Percentiles rank a stretch among this genome's conserved stretches.
Conservation (phyloP, 2,329 filamentous ascomycete species). For the Ploettnerulaceae sp. region DNA sequence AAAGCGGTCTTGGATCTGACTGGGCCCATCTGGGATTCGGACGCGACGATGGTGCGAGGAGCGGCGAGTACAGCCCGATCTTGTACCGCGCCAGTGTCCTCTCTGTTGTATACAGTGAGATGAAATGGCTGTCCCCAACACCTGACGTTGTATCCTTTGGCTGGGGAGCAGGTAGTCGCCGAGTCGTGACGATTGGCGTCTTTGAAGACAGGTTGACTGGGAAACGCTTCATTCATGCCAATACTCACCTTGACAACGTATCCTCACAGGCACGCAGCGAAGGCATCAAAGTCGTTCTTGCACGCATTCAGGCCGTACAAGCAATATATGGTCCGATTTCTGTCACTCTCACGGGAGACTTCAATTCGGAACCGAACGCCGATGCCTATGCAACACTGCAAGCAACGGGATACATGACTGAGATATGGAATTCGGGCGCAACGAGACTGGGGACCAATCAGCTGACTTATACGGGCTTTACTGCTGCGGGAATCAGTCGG, state of each 20-base stretch:
- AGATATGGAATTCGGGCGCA: slow-evolving; percentile 1
- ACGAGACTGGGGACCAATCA: not conserved
- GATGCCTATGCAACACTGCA: slow-evolving; percentile 7
- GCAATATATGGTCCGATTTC: not conserved
- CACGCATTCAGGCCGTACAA: not conserved
- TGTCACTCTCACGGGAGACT: not conserved
- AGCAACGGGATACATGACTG: not conserved
- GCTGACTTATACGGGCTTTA: slow-evolving; percentile 8
- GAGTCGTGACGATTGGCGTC: slow-evolving; percentile 1
- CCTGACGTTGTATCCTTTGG: slow-evolving; percentile 1
- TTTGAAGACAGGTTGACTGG: slow-evolving; percentile 1
- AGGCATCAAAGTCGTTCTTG: slow-evolving; percentile 4
- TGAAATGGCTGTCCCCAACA: slow-evolving; percentile 3
- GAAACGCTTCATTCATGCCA: slow-evolving; percentile 1
- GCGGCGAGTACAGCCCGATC: not conserved
- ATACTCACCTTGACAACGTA: slow-evolving; percentile 4
- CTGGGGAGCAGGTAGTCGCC: not conserved
- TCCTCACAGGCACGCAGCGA: not conserved
- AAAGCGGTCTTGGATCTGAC: not conserved
- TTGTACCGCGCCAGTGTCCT: not conserved
- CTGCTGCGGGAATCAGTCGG: not conserved
- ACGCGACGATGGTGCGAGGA: not conserved
- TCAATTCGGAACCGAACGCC: slow-evolving; percentile 1
- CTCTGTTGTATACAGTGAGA: not conserved
- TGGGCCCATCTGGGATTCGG: slow-evolving; percentile 4